Percentiles rank a stretch among this genome's conserved stretches.
Evolutionary conservation across 768 basidiomycete genomes (phyloP).

Genomic region (Goffeauzyma gilvescens): DNA sequence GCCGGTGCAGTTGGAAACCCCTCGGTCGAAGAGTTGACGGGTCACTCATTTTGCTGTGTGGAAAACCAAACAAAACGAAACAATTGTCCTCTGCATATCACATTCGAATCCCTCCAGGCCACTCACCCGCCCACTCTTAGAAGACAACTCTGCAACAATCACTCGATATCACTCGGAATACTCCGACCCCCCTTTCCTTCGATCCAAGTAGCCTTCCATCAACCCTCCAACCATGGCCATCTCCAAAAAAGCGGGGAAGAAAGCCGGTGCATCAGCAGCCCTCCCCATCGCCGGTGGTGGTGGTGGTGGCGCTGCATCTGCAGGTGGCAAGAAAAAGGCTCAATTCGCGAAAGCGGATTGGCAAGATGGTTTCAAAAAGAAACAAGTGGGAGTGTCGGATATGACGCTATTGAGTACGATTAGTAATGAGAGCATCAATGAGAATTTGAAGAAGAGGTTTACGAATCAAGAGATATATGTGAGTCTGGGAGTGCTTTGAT

Average conservation of each 20-base stretch:
- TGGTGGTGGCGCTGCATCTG: constrained; percentile 13
- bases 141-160: no score
- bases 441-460: constrained; percentile 93
- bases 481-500: constrained; percentile 10
- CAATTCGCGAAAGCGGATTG: constrained; percentile 62
- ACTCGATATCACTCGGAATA: no score
- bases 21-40: no score
- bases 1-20: no score
- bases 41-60: no score
- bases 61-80: no score
- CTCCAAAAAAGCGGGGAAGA: constrained; percentile 32
- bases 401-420: constrained; percentile 95
- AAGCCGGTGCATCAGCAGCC: constrained; percentile 19
- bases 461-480: constrained; percentile 81
- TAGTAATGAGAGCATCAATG: constrained; percentile 93
- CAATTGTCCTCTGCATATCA: no score
- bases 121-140: no score
- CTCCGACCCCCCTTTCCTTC: no score
- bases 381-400: constrained; percentile 90
- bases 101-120: no score
- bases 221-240: no score
- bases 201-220: no score
- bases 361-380: constrained; percentile 99
- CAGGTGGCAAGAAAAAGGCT: constrained; percentile 8
- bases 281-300: constrained; percentile 14